Base-by-base conservation (phyloP, 2,329 filamentous ascomycete species). In the Xylariaceae sp. region DNA sequence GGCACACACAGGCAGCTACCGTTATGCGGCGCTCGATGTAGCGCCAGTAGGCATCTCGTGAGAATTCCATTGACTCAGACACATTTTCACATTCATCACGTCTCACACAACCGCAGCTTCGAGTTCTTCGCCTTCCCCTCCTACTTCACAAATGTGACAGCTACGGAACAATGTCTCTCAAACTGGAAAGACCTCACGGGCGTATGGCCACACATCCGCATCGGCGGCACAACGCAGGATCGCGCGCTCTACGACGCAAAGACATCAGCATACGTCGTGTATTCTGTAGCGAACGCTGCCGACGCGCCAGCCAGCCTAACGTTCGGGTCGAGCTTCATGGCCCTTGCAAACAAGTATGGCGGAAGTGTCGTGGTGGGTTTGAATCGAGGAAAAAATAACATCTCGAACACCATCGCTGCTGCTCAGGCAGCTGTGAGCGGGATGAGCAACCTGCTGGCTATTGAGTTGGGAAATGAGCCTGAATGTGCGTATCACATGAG, bases 171-270 rank as follows among this genome's bases (percentile, higher is more conserved):
- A 57, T 83, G 80, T 54, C 67, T 83, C 6, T 62, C 73, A 19
- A 82, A 82, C 58, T 73, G 80, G 58, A 73, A 75, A 54, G 68
- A 73, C 12, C 53, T 81, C 44, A 76, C 73, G 0, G 79, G 79
- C 2, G 69, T 66, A 11, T 79, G 75, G 74, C 78, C 79, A 7
- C 79, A 78, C 0, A 72, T 82, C 42, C 70, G 80, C 46, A 81
- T 83, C 48, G 80, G 80, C n/a, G 80, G 80, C 2, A 83, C 80
- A 0, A 82, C 79, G 1, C 78, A 82, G 69, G 80, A 82, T 57
- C 74, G 79, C 5, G 79, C 80, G 1, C 73, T 67, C 2, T 82
- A 77, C 55, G 74, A 82, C 61, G 58, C 78, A 1, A 61, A 65
- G 1, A 73, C 70, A 0, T 68, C 68, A 2, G 71, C 69, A 2